Conservation (phyloP, 352 stramenopile genomes). For the Salisapilia sapeloensis region DNA sequence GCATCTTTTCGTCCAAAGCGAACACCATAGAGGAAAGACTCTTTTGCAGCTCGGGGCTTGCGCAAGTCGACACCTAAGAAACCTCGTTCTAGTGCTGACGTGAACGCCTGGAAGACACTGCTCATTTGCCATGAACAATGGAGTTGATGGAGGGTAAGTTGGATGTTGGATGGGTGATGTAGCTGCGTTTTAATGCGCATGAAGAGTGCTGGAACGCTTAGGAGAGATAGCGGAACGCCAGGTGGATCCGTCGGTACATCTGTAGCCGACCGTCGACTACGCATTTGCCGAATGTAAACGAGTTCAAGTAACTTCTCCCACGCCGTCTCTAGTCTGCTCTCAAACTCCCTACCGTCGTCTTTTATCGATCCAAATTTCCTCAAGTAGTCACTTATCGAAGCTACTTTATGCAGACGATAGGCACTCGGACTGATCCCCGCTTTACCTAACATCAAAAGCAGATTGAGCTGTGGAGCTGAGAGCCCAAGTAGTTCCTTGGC, state of each 20-base stretch:
- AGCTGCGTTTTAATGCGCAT: slow-evolving; percentile 22
- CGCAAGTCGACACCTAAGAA: slow-evolving; percentile 42
- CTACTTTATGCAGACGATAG: slow-evolving; percentile 26
- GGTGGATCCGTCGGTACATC: slow-evolving; percentile 3
- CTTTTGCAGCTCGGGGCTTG: slow-evolving; percentile 22
- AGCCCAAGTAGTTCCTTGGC: slow-evolving; percentile 16
- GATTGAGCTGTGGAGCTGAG: slow-evolving; percentile 35
- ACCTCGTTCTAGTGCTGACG: slow-evolving; percentile 42
- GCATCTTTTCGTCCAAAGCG: slow-evolving; percentile 45
- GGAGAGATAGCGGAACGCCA: no score
- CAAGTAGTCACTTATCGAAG: slow-evolving; percentile 45
- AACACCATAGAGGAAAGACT: slow-evolving; percentile 50
- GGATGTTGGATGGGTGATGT: slow-evolving; percentile 23
- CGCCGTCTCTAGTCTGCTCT: slow-evolving; percentile 10
- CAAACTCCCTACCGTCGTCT: slow-evolving; percentile 13
- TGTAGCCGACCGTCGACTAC: slow-evolving; percentile 2
- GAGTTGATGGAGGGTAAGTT: slow-evolving; percentile 32
- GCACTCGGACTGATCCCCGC: slow-evolving; percentile 19
- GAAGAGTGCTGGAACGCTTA: slow-evolving; percentile 47
- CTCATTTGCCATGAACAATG: slow-evolving; percentile 34
- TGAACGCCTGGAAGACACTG: slow-evolving; percentile 36
- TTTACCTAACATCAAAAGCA: slow-evolving; percentile 36
- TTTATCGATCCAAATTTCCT: slow-evolving; percentile 20
- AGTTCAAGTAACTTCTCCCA: slow-evolving; percentile 46
- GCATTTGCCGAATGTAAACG: slow-evolving; percentile 34